A percentile compares a stretch with the other conserved stretches of the same genome.
Conservation (phyloP, 75 land plant genomes). For the Cryptomeria japonica region DNA sequence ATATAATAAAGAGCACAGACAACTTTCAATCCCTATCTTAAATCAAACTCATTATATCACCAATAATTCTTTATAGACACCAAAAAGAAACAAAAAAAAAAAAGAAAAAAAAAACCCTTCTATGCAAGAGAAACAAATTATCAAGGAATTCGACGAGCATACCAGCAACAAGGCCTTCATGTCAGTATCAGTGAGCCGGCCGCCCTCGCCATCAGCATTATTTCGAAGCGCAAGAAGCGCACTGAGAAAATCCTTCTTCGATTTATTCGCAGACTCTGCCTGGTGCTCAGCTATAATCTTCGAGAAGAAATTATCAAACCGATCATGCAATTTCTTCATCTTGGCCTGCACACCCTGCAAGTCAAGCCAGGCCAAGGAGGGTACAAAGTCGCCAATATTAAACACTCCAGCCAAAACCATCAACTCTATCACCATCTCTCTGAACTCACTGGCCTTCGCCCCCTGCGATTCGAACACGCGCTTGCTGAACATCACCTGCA, state of each 20-base stretch:
- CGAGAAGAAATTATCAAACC: conserved; percentile 26
- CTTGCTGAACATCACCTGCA: neutral
- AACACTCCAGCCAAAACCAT: conserved; percentile 14
- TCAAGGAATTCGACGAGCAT: neutral
- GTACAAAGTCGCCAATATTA: conserved; percentile 24
- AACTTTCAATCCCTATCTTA: too few species aligned
- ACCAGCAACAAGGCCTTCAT: conserved; percentile 31
- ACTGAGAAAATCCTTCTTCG: conserved; percentile 27
- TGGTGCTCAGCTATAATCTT: conserved; percentile 33
- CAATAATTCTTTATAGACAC: too few species aligned
- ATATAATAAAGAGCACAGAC: too few species aligned
- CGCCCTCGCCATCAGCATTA: conserved; percentile 18
- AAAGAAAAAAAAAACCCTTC: neutral
- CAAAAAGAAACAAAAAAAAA: too few species aligned
- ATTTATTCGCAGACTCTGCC: neutral
- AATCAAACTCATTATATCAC: too few species aligned
- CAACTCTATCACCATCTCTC: conserved; percentile 20
- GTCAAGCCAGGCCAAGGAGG: conserved; percentile 17
- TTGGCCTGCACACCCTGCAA: conserved; percentile 10
- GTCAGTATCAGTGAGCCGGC: conserved; percentile 13
- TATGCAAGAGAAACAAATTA: neutral
- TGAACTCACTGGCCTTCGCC: conserved; percentile 20
- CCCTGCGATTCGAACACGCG: conserved; percentile 10
- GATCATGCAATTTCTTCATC: conserved; percentile 29
- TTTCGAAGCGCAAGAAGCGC: conserved; percentile 14